Evolutionary conservation across 2,329 filamentous ascomycete genomes (phyloP), one percentile per base, ranked within the genome.

Genomic region (Penicillium sp.): DNA sequence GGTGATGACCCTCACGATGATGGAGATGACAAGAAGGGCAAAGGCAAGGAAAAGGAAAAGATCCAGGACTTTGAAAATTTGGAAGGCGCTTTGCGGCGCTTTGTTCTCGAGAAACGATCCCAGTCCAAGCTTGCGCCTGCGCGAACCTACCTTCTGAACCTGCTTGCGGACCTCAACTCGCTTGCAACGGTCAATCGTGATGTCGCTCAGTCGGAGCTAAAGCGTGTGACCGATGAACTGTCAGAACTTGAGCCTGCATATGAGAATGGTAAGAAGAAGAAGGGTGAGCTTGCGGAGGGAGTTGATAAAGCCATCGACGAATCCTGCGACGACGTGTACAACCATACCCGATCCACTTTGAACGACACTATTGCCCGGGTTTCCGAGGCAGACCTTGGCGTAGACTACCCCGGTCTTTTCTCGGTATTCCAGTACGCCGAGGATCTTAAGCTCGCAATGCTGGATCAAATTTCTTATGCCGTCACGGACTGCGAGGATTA

Each of bases 61-160:
- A 77, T 90, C 9, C 81, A 85, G 49, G 90, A 97, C 61, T 98
- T 98, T 64, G 86, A 91, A 62, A 84, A 85, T 43, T 77, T 98
- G 4, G 93, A 98, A 68, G 82, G 87, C 55, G 93, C 93, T 3
- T 70, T 98, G 29, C 81, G 93, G 49, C 83, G 90, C 36, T 98
- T 98, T 58, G 93, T 98, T 6, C 77, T 98, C 22, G 93, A 98
- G 66, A 97, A 97, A 75, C 82, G 93, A 46, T 89, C 93, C 39
- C 82, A 89, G 24, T 97, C 93, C 7, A 98, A 98, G 73, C 79
- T 98, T 49, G 91, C 93, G 1, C 93, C 93, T 4, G 93, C 93
- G 6, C 90, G 89, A 70, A 97, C 91, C 1, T 98, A 98, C 64
- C 80, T 98, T 1, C 75, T 95, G 60, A 98, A 98, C 67, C 85